phyloP scores from a whole-genome alignment of 352 stramenopile species.

The Pythium periplocum region DNA sequence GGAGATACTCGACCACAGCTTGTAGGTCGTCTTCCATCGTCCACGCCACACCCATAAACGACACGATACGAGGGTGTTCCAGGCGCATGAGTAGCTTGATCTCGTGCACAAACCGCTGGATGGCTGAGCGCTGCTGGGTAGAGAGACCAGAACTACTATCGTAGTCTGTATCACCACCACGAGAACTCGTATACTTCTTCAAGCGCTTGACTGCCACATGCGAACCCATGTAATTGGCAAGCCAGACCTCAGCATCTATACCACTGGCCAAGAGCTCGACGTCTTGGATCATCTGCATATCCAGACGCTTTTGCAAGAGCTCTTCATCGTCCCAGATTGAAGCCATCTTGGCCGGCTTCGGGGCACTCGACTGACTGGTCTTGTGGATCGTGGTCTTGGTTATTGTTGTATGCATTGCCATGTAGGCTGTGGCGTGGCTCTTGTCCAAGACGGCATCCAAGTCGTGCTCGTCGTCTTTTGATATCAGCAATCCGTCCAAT shows the following conservation, averaged over 20 bases:
- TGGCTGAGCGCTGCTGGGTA: constrained; percentile 5
- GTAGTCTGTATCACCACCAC: neutral
- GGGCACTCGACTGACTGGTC: neutral
- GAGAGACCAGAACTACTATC: neutral
- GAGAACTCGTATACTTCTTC: constrained; percentile 2
- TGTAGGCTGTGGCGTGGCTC: constrained; percentile 13
- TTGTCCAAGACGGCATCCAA: constrained; percentile 1
- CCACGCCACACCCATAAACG: constrained; percentile 30
- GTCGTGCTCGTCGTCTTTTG: neutral
- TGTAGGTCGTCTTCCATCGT: constrained; percentile 28
- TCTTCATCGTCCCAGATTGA: constrained; percentile 64
- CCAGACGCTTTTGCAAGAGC: constrained; percentile 43
- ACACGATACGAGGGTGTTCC: constrained; percentile 24
- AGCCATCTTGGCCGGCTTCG: neutral
- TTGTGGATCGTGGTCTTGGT: constrained; percentile 1
- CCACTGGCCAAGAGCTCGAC: constrained; percentile 15
- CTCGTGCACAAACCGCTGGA: constrained; percentile 17
- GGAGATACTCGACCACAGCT: constrained; percentile 29
- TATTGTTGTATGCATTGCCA: constrained; percentile 4
- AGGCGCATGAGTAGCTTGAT: constrained; percentile 16
- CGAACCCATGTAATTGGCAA: constrained; percentile 17
- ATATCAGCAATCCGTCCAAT: neutral
- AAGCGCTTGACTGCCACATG: constrained; percentile 25
- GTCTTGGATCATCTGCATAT: constrained; percentile 24
- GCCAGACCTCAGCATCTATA: constrained; percentile 27